A percentile compares a stretch with the other conserved stretches of the same genome.
Conservation (phyloP, 2,329 filamentous ascomycete genomes). For the Kalaharituber pfeilii region DNA sequence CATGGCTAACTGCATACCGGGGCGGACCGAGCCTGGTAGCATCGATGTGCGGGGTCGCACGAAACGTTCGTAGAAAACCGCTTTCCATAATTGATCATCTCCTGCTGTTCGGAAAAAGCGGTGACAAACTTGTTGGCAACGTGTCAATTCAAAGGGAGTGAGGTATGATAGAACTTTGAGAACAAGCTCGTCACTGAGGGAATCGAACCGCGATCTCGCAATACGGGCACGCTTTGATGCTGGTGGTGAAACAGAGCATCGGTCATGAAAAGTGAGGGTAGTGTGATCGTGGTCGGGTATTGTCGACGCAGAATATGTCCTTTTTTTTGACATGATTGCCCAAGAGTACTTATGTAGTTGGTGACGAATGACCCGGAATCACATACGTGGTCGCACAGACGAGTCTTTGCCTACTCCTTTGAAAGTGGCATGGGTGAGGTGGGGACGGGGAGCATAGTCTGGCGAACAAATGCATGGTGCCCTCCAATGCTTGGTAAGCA, state of each 20-base stretch:
- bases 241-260: too few relatives aligned
- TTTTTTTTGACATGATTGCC: too few relatives aligned
- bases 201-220: constrained; percentile 47
- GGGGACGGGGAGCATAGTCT: too few relatives aligned
- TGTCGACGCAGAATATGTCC: too few relatives aligned
- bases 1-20: constrained; percentile 8
- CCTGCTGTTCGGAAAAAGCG: constrained; percentile 55
- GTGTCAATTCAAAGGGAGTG: constrained; percentile 49
- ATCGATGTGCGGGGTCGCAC: constrained; percentile 47
- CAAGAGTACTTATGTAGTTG: too few relatives aligned
- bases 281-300: too few relatives aligned
- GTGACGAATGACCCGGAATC: too few relatives aligned
- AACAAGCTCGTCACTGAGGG: constrained; percentile 71
- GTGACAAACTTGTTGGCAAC: constrained; percentile 47
- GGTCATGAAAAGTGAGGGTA: too few relatives aligned
- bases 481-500: background rate
- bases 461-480: background rate
- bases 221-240: too few relatives aligned
- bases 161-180: constrained; percentile 67
- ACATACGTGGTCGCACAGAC: too few relatives aligned
- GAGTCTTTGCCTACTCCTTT: too few relatives aligned
- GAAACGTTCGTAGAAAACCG: constrained; percentile 71
- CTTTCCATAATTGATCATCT: constrained; percentile 83
- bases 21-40: constrained; percentile 11
- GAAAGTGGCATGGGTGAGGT: background rate